Evolutionary conservation across 2,329 filamentous ascomycete species (phyloP).

Genomic region (Ophiostoma angusticollis): DNA sequence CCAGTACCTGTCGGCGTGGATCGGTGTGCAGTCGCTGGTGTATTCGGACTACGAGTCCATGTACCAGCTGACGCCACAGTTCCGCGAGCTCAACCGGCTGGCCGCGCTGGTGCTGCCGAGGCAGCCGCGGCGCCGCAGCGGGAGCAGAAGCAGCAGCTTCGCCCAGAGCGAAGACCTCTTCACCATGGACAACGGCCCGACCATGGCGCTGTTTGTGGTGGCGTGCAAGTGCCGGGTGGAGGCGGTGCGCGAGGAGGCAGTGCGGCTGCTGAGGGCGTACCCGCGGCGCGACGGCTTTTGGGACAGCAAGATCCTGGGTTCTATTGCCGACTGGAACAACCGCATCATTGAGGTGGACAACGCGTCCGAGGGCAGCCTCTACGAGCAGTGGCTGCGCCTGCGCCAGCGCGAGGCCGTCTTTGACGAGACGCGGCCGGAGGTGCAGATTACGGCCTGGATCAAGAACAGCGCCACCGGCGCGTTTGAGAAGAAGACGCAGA

Average conservation of each 20-base stretch:
- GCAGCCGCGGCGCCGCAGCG: conserved; percentile 12
- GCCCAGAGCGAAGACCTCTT: conserved; percentile 24
- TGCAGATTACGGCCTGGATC: conserved; percentile 6
- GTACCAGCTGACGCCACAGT: conserved; percentile 27
- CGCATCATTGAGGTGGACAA: conserved; percentile 23
- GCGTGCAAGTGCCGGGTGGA: conserved; percentile 29
- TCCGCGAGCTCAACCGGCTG: conserved; percentile 28
- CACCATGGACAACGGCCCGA: conserved; percentile 33
- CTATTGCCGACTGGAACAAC: conserved; percentile 27
- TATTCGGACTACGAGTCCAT: conserved; percentile 25
- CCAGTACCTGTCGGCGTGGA: conserved; percentile 29
- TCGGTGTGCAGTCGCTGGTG: conserved; percentile 26
- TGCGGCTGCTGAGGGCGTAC: conserved; percentile 27
- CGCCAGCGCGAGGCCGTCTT: conserved; percentile 11
- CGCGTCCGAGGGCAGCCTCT: conserved; percentile 20
- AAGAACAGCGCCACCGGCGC: conserved; percentile 5
- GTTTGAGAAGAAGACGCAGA: conserved; percentile 7
- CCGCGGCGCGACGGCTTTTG: conserved; percentile 31
- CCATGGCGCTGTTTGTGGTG: conserved; percentile 30
- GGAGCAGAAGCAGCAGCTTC: conserved; percentile 2
- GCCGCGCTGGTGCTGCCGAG: conserved; percentile 24
- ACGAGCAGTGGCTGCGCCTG: conserved; percentile 19
- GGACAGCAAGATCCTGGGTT: conserved; percentile 28
- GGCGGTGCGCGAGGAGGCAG: conserved; percentile 25
- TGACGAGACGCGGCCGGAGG: conserved; percentile 8